Evolutionary conservation across 441 rosid genomes (phyloP).

Genomic region (Iberis amara): DNA sequence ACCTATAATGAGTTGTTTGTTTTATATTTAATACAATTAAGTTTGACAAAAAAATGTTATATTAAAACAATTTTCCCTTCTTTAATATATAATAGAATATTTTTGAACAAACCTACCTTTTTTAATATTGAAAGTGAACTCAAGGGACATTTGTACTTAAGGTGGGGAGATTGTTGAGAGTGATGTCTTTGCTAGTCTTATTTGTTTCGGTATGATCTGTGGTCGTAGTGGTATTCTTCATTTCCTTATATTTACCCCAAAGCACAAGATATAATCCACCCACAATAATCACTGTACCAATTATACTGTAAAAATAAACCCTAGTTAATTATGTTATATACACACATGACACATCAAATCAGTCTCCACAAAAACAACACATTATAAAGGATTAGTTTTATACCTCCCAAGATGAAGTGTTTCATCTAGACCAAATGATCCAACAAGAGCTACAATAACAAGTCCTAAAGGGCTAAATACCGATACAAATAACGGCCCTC

Average conservation of each 20-base stretch:
- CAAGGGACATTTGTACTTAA: constrained; percentile 23
- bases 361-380: constrained; percentile 5
- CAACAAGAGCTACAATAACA: constrained; percentile 34
- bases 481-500: constrained; percentile 36
- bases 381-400: neutral
- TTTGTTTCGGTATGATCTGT: constrained; percentile 20
- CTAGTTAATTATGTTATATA: constrained; percentile 7
- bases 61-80: too few species aligned
- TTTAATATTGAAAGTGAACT: too few species aligned
- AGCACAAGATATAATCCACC: constrained; percentile 32
- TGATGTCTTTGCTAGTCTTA: constrained; percentile 27
- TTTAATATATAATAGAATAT: too few species aligned
- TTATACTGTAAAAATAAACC: constrained; percentile 25
- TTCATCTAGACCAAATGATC: constrained; percentile 36
- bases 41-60: too few species aligned
- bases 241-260: constrained; percentile 34
- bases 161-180: constrained; percentile 12
- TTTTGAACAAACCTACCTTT: too few species aligned
- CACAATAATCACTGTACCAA: constrained; percentile 30
- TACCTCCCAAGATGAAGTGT: constrained; percentile 39
- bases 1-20: too few species aligned
- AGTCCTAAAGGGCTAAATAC: constrained; percentile 38
- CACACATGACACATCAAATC: constrained; percentile 9
- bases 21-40: too few species aligned
- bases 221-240: constrained; percentile 22